Evolutionary conservation across 331 rosid genomes (phyloP), one percentile per base, ranked within the genome.

Genomic region (Acacia pycnantha): DNA sequence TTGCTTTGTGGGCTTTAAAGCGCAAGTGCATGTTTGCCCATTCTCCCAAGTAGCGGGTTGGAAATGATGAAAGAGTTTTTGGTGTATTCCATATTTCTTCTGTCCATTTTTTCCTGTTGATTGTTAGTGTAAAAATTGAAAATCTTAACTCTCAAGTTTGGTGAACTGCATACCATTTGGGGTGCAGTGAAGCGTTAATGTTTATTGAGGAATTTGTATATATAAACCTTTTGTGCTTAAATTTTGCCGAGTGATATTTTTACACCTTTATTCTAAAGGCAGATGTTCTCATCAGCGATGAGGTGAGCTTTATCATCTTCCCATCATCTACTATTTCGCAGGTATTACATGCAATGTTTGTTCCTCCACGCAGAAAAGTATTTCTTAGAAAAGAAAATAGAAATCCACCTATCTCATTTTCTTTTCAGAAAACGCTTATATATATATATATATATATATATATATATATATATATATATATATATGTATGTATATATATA

Each of bases 121-220:
- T 83, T 70, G 41, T 79, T 84, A 92, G 79, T 87, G 97, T 91
- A 89, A 87, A 86, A 89, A 82, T 80, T 56, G 44, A 54, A 79
- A 70, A 50, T 83, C 79, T 86, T 1, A 58, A 21, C 29, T n/a
- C 65, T 3, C 41, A 5, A 82, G 87, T 84, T 70, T 79, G 78
- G 82, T 87, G 89, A 79, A 84, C 84, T 79, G 21, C 84, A 87
- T 82, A 62, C 74, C 88, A 73, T 84, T 82, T 66, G 1, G 1
- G 79, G 80, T 65, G 69, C 24, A 70, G 85, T 77, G 84, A 85
- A 83, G 84, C 66, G 43, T n/a, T 70, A 43, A 46, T 24, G 56
- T 72, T 47, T 61, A 8, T 24, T 11, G 46, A 8, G 87, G 59
- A 50, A 82, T 70, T 85, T 88, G 88, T 89, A 86, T 89, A 89